These are phyloP conservation scores for Bruguiera sexangula DNA, from an alignment of 345 rosid species.

Conservation along the genomic window DNA sequence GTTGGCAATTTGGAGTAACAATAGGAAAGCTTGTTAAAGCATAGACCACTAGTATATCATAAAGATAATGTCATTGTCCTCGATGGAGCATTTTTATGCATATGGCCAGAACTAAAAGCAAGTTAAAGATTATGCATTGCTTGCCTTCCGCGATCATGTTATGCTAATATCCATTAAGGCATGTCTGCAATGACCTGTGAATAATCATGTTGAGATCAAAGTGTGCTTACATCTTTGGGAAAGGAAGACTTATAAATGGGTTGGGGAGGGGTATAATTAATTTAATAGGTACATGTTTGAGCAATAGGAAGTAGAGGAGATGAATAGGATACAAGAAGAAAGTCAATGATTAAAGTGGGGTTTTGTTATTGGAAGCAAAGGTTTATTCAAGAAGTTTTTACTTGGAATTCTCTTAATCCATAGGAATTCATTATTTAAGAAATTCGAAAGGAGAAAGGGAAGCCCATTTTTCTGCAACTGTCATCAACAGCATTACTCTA, in stretches of 20 bases:
- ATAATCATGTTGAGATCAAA: too few relatives aligned
- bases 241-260: too few relatives aligned
- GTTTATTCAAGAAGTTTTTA: constrained; percentile 11
- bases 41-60: constrained; percentile 25
- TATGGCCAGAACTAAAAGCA: neutral
- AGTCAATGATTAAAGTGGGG: constrained; percentile 48
- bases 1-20: constrained; percentile 30
- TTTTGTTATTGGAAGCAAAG: constrained; percentile 18
- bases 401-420: constrained; percentile 22
- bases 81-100: constrained; percentile 16
- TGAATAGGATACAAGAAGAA: constrained; percentile 27
- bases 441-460: constrained; percentile 28
- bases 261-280: too few relatives aligned
- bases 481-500: constrained; percentile 9
- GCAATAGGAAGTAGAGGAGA: constrained; percentile 15
- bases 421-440: constrained; percentile 25
- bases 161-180: constrained; percentile 7
- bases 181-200: neutral
- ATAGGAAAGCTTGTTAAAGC: constrained; percentile 5
- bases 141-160: constrained; percentile 11
- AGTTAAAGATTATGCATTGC: constrained; percentile 2
- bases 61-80: constrained; percentile 31
- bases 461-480: constrained; percentile 17
- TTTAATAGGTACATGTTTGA: too few relatives aligned
- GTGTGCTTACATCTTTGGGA: too few relatives aligned